These are phyloP conservation scores for Aspergillus diversus DNA, from an alignment of 495 filamentous ascomycete species.

Conservation along the genomic window DNA sequence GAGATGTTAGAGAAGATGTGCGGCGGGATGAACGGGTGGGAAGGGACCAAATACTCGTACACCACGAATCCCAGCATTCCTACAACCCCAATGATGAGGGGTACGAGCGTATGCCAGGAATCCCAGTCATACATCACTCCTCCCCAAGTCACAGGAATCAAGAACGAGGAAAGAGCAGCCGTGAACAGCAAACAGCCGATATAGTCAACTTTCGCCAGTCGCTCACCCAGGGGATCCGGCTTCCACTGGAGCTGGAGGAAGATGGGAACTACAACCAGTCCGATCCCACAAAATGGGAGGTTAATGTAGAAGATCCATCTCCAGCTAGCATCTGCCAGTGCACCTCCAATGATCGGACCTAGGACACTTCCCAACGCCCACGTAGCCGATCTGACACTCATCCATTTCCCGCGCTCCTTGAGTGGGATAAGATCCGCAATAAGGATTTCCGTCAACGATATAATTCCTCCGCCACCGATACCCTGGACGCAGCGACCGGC, in stretches of 20 bases:
- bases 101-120: conserved; percentile 53
- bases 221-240: conserved; percentile 23
- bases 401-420: conserved; percentile 35
- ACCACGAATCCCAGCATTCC: conserved; percentile 24
- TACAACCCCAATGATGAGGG: conserved; percentile 24
- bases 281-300: conserved; percentile 52
- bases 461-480: conserved; percentile 37
- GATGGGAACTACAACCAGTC: conserved; percentile 52
- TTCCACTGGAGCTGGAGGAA: conserved; percentile 42
- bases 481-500: conserved; percentile 38
- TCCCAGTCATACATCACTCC: conserved; percentile 57
- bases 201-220: conserved; percentile 53
- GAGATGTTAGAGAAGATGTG: conserved; percentile 53
- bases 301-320: conserved; percentile 73
- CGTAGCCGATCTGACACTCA: conserved; percentile 29
- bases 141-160: conserved; percentile 60
- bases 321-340: conserved; percentile 18
- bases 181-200: conserved; percentile 55
- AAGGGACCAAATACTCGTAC: conserved; percentile 30
- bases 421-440: conserved; percentile 44
- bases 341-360: conserved; percentile 42
- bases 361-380: conserved; percentile 31
- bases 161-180: conserved; percentile 41
- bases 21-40: conserved; percentile 52
- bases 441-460: conserved; percentile 35